A percentile compares a stretch with the other conserved stretches of the same genome.
Evolutionary conservation across 2,329 filamentous ascomycete genomes (phyloP).

Genomic region (Cladosporium sp.): DNA sequence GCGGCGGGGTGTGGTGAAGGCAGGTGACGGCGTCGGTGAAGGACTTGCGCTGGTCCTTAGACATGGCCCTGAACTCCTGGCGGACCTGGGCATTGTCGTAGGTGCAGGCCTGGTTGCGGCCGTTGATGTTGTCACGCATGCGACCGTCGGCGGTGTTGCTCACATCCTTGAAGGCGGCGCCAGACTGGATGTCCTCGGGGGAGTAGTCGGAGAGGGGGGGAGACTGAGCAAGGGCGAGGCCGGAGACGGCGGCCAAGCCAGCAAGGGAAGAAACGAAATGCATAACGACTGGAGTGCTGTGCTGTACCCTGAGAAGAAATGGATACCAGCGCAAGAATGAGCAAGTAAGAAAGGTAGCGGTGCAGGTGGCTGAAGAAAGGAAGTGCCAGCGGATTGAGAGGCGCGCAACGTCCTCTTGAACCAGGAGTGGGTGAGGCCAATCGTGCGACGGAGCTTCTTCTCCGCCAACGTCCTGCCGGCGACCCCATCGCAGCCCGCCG

Average conservation of each 20-base stretch:
- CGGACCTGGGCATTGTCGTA: conserved; percentile 13
- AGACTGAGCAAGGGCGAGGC: conserved; percentile 9
- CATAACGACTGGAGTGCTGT: background rate
- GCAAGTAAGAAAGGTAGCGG: conserved; percentile 5
- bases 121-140: conserved; percentile 10
- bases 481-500: conserved; percentile 4
- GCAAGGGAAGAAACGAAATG: conserved; percentile 7
- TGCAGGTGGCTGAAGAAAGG: conserved; percentile 3
- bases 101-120: conserved; percentile 11
- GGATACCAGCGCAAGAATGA: background rate
- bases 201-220: conserved; percentile 11
- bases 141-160: conserved; percentile 9
- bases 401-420: conserved; percentile 5
- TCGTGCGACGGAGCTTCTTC: background rate
- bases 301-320: background rate
- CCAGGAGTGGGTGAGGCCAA: background rate
- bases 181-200: conserved; percentile 13
- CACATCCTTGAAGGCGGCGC: conserved; percentile 13
- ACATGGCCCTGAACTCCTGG: conserved; percentile 12
- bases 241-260: conserved; percentile 7
- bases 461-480: conserved; percentile 3
- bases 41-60: conserved; percentile 13
- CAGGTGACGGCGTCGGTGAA: conserved; percentile 17
- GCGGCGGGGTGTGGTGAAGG: conserved; percentile 14
- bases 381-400: background rate